Percentiles rank a stretch among this genome's conserved stretches.
Conservation (phyloP, 1,284 basidiomycete species). For the Coniophora puteana region DNA sequence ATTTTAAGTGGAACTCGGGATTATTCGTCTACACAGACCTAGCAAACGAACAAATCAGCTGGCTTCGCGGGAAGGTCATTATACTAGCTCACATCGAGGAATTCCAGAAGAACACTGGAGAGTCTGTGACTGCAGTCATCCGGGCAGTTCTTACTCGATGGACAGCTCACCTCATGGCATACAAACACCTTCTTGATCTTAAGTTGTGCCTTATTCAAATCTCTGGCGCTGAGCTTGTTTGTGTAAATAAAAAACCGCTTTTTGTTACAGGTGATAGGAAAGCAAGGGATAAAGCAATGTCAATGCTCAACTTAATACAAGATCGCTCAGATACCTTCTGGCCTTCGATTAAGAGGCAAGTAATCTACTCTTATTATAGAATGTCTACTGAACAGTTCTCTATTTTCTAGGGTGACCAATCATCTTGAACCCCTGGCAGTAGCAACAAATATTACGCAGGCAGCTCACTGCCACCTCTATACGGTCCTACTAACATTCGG, state of each 20-base stretch:
- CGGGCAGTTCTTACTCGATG: constrained; percentile 29
- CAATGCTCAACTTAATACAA: neutral
- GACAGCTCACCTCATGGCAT: constrained; percentile 26
- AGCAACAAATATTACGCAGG: constrained; percentile 29
- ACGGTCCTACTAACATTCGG: constrained; percentile 28
- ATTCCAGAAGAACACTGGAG: constrained; percentile 15
- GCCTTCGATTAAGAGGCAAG: constrained; percentile 16
- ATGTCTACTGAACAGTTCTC: too few species aligned
- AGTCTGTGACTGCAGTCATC: constrained; percentile 20
- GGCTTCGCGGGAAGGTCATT: constrained; percentile 29
- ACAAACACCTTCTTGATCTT: constrained; percentile 18
- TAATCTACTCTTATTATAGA: neutral
- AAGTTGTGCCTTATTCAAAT: constrained; percentile 12
- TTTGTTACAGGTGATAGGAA: constrained; percentile 15
- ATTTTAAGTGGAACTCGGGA: constrained; percentile 15
- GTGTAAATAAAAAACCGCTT: constrained; percentile 15
- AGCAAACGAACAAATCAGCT: constrained; percentile 28
- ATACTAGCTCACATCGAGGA: constrained; percentile 23
- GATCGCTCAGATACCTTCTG: constrained; percentile 10
- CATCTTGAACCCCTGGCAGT: constrained; percentile 31
- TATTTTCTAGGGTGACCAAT: constrained; percentile 17
- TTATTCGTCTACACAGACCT: constrained; percentile 12
- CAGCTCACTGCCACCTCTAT: constrained; percentile 23
- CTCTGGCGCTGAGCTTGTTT: constrained; percentile 1
- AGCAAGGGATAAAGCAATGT: constrained; percentile 3